Conservation (phyloP, 2,329 filamentous ascomycete genomes). For the Aspergillus spinulosporus region DNA sequence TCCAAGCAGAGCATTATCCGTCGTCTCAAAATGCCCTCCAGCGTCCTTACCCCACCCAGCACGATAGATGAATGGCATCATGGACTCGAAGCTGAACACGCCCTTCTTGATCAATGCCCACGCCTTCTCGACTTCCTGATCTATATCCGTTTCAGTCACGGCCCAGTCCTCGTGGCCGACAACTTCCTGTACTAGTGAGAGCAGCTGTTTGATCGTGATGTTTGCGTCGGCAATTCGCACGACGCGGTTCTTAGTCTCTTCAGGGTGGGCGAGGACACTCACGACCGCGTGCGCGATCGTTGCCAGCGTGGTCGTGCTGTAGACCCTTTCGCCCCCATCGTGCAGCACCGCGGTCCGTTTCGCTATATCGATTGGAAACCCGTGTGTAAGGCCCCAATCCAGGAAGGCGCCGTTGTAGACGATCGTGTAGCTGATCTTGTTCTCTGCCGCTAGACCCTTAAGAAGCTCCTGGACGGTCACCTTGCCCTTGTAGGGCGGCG, state of each 20-base stretch:
- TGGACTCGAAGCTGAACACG: neutral
- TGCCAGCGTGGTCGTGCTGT: conserved; percentile 52
- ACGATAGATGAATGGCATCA: neutral
- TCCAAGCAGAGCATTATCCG: neutral
- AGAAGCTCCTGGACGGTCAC: conserved; percentile 32
- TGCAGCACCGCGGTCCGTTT: conserved; percentile 43
- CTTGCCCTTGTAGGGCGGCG: conserved; percentile 38
- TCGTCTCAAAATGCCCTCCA: neutral
- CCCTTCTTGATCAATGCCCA: neutral
- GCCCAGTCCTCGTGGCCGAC: neutral
- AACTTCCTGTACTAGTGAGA: neutral
- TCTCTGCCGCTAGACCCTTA: conserved; percentile 21
- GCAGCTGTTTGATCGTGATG: neutral
- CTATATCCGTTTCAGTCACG: neutral
- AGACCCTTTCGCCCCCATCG: conserved; percentile 53
- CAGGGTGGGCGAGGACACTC: conserved; percentile 50
- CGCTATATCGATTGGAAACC: conserved; percentile 48
- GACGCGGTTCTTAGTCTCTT: conserved; percentile 55
- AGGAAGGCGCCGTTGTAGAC: conserved; percentile 37
- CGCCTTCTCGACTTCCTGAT: neutral
- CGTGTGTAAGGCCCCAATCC: conserved; percentile 33
- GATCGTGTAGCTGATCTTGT: conserved; percentile 34
- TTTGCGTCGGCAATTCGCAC: conserved; percentile 46
- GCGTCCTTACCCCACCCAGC: neutral
- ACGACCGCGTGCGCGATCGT: conserved; percentile 52